phyloP scores from a whole-genome alignment of 768 basidiomycete species.

The Heimioporus sp. region DNA sequence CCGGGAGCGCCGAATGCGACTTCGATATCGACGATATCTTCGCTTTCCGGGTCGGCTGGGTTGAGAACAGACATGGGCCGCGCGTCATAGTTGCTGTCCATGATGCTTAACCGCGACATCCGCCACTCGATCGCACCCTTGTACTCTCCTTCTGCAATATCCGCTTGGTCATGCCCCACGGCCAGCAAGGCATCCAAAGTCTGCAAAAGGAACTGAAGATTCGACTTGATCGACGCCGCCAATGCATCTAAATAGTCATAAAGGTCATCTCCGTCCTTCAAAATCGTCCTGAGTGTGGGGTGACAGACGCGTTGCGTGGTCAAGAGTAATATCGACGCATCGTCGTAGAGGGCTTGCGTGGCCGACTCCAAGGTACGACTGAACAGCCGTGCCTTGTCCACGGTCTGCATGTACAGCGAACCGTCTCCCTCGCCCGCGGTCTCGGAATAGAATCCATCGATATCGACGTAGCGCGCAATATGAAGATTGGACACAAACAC shows the following conservation, averaged over 20 bases:
- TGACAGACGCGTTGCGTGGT: slow-evolving; percentile 45
- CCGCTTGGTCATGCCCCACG: slow-evolving; percentile 69
- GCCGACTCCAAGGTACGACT: slow-evolving; percentile 69
- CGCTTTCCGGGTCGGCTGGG: slow-evolving; percentile 39
- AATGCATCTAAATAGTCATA: slow-evolving; percentile 50
- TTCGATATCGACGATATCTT: slow-evolving; percentile 60
- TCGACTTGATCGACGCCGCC: slow-evolving; percentile 50
- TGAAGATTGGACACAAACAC: slow-evolving; percentile 66
- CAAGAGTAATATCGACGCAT: slow-evolving; percentile 58
- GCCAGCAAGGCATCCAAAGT: slow-evolving; percentile 61
- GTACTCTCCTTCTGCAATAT: slow-evolving; percentile 67
- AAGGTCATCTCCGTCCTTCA: slow-evolving; percentile 19
- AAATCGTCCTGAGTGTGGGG: background rate
- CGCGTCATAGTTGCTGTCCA: slow-evolving; percentile 49
- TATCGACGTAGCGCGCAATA: slow-evolving; percentile 78
- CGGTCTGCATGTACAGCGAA: slow-evolving; percentile 57
- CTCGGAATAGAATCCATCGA: slow-evolving; percentile 66
- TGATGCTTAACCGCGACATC: slow-evolving; percentile 65
- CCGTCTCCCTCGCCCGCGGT: slow-evolving; percentile 40
- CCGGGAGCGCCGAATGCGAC: slow-evolving; percentile 45
- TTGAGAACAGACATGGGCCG: slow-evolving; percentile 38
- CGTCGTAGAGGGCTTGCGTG: slow-evolving; percentile 74
- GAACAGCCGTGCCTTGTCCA: slow-evolving; percentile 65
- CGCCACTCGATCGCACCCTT: slow-evolving; percentile 76
- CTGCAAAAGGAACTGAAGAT: slow-evolving; percentile 54